Percentiles rank a stretch among this genome's conserved stretches.
These are phyloP conservation scores for Naganishia liquefaciens DNA, from an alignment of 1,284 basidiomycete genomes.

Conservation along the genomic window DNA sequence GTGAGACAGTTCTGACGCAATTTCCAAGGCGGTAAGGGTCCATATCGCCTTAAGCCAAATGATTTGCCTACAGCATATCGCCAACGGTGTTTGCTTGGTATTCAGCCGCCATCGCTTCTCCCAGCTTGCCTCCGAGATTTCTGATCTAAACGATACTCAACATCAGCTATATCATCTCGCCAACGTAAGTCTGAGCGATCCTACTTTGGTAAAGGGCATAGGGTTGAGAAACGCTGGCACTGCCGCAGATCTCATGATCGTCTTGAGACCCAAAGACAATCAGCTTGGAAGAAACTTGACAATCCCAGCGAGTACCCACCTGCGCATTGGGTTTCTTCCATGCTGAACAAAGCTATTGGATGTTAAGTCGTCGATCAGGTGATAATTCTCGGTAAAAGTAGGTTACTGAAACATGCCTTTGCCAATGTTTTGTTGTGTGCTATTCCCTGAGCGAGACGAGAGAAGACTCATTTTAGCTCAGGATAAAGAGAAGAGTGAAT, in stretches of 20 bases:
- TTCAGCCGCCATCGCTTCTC: constrained; percentile 78
- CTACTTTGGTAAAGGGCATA: constrained; percentile 82
- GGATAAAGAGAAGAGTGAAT: not conserved
- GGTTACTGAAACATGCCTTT: constrained; percentile 63
- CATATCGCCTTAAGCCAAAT: not conserved
- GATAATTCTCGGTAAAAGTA: not conserved
- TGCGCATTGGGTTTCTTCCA: constrained; percentile 86
- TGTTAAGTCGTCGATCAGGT: constrained; percentile 5
- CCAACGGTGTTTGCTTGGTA: constrained; percentile 86
- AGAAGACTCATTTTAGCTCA: not conserved
- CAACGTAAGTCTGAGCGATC: not conserved
- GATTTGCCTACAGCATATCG: constrained; percentile 67
- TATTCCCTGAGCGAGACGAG: constrained; percentile 65
- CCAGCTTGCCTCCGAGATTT: constrained; percentile 92
- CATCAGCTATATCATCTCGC: constrained; percentile 1
- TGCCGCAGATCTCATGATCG: constrained; percentile 75
- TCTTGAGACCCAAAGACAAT: constrained; percentile 57
- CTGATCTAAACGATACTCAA: constrained; percentile 68
- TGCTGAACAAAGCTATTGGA: constrained; percentile 72
- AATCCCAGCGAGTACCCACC: constrained; percentile 53
- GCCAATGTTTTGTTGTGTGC: constrained; percentile 91
- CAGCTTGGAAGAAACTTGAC: too few relatives aligned
- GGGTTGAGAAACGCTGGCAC: constrained; percentile 78
- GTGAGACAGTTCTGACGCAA: constrained; percentile 49
- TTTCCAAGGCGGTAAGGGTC: not conserved